Base-by-base conservation (phyloP, 2,329 filamentous ascomycete genomes). In the Penicillium crustosum region DNA sequence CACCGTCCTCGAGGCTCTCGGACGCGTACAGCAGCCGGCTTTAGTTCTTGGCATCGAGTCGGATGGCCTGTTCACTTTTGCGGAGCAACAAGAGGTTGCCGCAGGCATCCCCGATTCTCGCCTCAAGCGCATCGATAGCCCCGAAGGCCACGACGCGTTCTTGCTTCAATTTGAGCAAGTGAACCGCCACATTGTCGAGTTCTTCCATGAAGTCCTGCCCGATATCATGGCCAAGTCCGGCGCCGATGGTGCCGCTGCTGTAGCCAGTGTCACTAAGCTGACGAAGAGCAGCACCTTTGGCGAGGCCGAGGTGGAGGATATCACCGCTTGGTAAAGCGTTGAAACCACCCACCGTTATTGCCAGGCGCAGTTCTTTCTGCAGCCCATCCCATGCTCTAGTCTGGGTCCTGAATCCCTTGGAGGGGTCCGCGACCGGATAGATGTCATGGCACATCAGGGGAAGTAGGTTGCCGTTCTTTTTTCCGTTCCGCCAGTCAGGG, bases 81-180 rank as follows among this genome's bases (percentile, higher is more conserved):
- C 92, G 6, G 94, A 99, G 78, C 94, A 99, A 78, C 83, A 97
- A 74, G 92, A 97, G 77, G 80, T 99, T 53, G 94, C 93, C 0
- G 84, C 87, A 36, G 86, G 89, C 58, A 91, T 97, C 61, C 88
- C 88, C 3, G 81, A 93, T 66, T 87, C 90, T 0, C 84, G 85
- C 12, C 78, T 99, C 27, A 87, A 91, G 75, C 91, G 87, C 47
- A 99, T 99, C 59, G 91, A 97, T 69, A 95, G 90, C 60, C 89
- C 91, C 0, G 94, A 99, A 72, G 94, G 94, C 1, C 94, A 99
- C 69, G 94, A 99, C 75, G 94, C 94, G 0, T 99, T 99, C 75
- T 77, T 99, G 68, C 78, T 99, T 54, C 93, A 99, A 75, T 99
- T 99, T 70, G 91, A 97, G 78, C 93, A 97, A 77, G 94, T 97